Conservation (phyloP, 1,284 basidiomycete species). For the Melanopsichium pennsylvanicum region DNA sequence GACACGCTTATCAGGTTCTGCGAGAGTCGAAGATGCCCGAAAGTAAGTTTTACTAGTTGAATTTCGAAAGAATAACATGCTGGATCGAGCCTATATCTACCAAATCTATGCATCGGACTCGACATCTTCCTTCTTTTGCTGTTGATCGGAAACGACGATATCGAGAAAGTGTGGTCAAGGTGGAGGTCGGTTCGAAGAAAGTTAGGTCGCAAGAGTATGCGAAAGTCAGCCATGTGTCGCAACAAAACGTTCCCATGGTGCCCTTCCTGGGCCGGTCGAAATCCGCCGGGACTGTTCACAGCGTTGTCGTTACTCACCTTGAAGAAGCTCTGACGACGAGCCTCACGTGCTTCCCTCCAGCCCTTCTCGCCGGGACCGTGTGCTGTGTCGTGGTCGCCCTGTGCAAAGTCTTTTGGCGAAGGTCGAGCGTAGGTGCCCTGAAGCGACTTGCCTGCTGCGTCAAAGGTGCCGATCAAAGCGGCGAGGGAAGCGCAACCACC, state of each 20-base stretch:
- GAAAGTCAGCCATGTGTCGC: no score
- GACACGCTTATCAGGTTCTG: no score
- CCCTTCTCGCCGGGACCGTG: constrained; percentile 62
- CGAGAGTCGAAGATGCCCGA: no score
- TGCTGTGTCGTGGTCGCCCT: constrained; percentile 41
- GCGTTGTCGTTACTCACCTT: constrained; percentile 66
- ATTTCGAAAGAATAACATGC: constrained; percentile 2
- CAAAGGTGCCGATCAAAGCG: constrained; percentile 81
- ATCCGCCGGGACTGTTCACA: no score
- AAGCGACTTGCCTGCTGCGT: constrained; percentile 74
- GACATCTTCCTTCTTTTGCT: constrained; percentile 47
- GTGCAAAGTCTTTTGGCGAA: constrained; percentile 33
- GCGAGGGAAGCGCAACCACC: constrained; percentile 83
- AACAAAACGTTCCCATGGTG: no score
- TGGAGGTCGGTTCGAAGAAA: no score
- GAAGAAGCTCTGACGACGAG: constrained; percentile 68
- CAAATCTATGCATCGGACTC: constrained; percentile 44
- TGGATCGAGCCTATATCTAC: background rate
- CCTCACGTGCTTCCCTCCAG: constrained; percentile 67
- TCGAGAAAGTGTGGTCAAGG: no score
- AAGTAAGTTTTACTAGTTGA: constrained; percentile 1
- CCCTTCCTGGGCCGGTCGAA: no score
- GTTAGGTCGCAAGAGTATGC: no score
- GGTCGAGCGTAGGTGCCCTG: constrained; percentile 39
- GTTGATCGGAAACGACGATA: no score